phyloP scores from a whole-genome alignment of 1,284 basidiomycete genomes.

The Kwoniella shivajii region DNA sequence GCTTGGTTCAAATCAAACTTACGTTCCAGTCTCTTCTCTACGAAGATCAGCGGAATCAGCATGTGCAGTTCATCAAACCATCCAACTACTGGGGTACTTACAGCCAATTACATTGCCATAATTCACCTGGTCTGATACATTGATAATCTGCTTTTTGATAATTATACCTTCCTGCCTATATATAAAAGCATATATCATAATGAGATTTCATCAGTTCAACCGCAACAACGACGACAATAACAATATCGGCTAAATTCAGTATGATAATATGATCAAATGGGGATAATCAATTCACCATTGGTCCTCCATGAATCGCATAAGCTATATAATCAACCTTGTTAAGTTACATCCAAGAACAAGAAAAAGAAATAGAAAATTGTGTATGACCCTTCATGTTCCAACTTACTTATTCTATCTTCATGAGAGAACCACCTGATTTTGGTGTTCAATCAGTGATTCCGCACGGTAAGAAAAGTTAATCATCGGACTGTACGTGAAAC shows the following conservation, averaged over 20 bases:
- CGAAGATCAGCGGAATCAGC: neutral
- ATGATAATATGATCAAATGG: neutral
- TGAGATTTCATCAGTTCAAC: too few species aligned
- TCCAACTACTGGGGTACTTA: too few species aligned
- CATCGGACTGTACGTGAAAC: too few species aligned
- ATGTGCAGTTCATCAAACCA: too few species aligned
- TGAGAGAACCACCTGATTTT: slow-evolving; percentile 18
- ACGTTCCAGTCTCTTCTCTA: slow-evolving; percentile 14
- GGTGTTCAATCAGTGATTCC: too few species aligned
- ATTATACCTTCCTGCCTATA: slow-evolving; percentile 10
- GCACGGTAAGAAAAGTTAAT: too few species aligned
- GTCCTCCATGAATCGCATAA: slow-evolving; percentile 15
- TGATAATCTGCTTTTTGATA: slow-evolving; percentile 18
- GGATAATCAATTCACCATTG: neutral
- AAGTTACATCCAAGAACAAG: too few species aligned
- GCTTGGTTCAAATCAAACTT: neutral
- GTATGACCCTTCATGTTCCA: neutral
- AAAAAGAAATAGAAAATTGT: too few species aligned
- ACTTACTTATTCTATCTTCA: slow-evolving; percentile 13
- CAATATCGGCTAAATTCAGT: too few species aligned
- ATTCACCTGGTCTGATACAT: slow-evolving; percentile 11
- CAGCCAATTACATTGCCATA: slow-evolving; percentile 18
- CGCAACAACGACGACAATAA: too few species aligned
- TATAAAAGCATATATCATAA: too few species aligned
- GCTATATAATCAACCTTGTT: too few species aligned